Evolutionary conservation across 176 grass and related monocot genomes (phyloP).

Genomic region (Zoysia japonica): DNA sequence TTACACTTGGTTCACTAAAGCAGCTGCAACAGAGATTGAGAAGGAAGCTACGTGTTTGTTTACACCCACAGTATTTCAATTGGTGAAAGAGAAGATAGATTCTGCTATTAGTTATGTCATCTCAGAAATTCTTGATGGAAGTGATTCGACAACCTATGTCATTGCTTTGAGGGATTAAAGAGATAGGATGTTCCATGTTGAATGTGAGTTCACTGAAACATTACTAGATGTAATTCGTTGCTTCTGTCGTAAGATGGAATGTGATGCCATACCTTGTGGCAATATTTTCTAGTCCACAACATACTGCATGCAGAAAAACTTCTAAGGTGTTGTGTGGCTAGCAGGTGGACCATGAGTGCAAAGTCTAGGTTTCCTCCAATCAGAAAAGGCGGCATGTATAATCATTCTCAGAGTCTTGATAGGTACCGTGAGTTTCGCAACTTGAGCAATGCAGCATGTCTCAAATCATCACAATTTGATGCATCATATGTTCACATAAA

Average conservation of each 20-base stretch:
- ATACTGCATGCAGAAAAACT: neutral
- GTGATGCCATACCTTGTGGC: neutral
- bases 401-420: neutral
- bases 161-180: neutral
- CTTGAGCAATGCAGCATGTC: conserved; percentile 1
- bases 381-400: neutral
- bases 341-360: neutral
- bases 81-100: neutral
- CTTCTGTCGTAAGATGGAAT: conserved; percentile 7
- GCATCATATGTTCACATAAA: neutral
- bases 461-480: neutral
- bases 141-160: too few relatives aligned
- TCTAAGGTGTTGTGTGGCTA: neutral
- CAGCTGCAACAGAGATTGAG: neutral
- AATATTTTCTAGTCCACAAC: neutral
- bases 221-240: neutral
- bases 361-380: neutral
- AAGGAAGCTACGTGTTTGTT: neutral
- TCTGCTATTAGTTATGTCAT: neutral
- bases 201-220: neutral
- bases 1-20: neutral
- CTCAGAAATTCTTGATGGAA: neutral
- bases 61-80: neutral
- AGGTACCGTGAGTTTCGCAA: neutral
- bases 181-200: neutral